phyloP scores from a whole-genome alignment of 129 eudicot genomes.

The Flaveria bidentis region DNA sequence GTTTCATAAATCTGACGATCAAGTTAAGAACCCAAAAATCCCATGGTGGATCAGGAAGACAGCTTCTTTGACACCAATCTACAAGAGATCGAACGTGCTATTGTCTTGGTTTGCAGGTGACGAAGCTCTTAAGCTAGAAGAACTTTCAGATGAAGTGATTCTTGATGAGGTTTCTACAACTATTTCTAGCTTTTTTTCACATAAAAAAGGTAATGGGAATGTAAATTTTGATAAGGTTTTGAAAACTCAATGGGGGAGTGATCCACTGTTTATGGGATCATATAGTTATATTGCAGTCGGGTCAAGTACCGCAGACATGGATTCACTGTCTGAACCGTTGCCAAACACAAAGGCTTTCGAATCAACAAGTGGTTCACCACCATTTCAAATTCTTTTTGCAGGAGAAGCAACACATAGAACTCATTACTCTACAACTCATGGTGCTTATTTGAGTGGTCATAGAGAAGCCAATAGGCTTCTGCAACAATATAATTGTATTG shows the following conservation, averaged over 20 bases:
- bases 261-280: conserved; percentile 91
- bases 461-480: conserved; percentile 98
- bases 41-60: conserved; percentile 91
- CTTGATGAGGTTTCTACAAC: conserved; percentile 61
- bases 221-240: conserved; percentile 48
- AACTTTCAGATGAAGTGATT: conserved; percentile 58
- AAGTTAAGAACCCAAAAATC: conserved; percentile 45
- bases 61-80: conserved; percentile 61
- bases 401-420: conserved; percentile 97
- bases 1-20: conserved; percentile 52
- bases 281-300: conserved; percentile 90
- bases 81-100: conserved; percentile 51
- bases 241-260: conserved; percentile 76
- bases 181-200: conserved; percentile 55
- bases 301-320: conserved; percentile 70
- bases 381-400: conserved; percentile 81
- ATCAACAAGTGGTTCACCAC: conserved; percentile 26
- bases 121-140: conserved; percentile 74
- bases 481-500: conserved; percentile 58
- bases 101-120: conserved; percentile 88
- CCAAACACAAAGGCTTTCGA: conserved; percentile 37
- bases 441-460: conserved; percentile 87
- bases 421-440: conserved; percentile 94
- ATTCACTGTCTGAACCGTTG: conserved; percentile 70
- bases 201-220: conserved; percentile 9